Evolutionary conservation across 306 rosid genomes (phyloP), one percentile per base, ranked within the genome.

Genomic region (Notholithocarpus densiflorus): DNA sequence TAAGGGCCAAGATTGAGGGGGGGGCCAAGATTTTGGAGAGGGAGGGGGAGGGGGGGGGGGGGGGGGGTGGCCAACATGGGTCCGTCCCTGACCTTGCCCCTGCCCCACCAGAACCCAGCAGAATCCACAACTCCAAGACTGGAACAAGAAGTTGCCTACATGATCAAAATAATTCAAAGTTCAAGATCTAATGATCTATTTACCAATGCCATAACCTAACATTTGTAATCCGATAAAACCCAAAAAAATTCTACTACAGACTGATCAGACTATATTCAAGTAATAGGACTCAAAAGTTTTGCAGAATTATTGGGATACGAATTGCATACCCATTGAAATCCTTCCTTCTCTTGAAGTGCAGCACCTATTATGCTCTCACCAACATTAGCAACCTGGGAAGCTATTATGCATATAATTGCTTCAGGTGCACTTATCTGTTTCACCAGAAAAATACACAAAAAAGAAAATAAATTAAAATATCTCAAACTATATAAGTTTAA

Each of bases 281-380:
- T 24, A 14, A 56, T 40, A 61, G 23, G 66, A 2, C 6, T 1
- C 11, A 14, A 72, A 54, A 55, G 23, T 5, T 7, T 15, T 9
- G 69, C 37, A 62, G 40, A 62, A 27, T 18, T 24, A 27, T 62
- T 27, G 37, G 19, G 9, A 62, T 20, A 60, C 9, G 32, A 18
- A 80, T 31, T 68, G 68, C 94, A 10, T 89, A 96, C 99, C 99
- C 99, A 93, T 80, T 54, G 84, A 86, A 90, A 91, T 83, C 99
- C 99, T 81, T 93, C 94, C 90, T 93, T 96, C 70, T 91, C 99
- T 89, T 96, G 99, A 81, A 91, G 80, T 20, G 87, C 79, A 76
- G 99, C 98, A 82, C 99, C 99, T 70, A 96, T 96, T 78, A 96
- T 72, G 89, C 99, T 96, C 86, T 96, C 98, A 6, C 99, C 98